Conservation (phyloP, 192 early-diverging fungal genomes). For the Phycomyces nitens region DNA sequence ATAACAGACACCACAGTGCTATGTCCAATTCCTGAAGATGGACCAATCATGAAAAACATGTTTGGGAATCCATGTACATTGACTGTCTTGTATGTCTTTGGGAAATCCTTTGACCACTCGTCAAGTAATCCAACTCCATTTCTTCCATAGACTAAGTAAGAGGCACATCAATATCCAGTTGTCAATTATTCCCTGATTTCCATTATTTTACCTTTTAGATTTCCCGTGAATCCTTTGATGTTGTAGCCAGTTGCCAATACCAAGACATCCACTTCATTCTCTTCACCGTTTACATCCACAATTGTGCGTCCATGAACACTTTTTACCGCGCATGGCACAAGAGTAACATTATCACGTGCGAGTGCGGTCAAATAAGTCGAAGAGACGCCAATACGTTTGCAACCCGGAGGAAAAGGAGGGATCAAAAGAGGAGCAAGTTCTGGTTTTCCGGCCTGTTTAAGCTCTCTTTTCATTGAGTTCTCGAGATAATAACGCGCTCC, state of each 20-base stretch:
- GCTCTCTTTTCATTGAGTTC: slow-evolving; percentile 29
- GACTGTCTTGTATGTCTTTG: slow-evolving; percentile 35
- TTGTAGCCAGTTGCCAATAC: slow-evolving; percentile 46
- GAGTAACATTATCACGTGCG: slow-evolving; percentile 27
- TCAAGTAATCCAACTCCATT: slow-evolving; percentile 19
- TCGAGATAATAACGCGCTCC: slow-evolving; percentile 28
- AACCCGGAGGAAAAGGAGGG: slow-evolving; percentile 37
- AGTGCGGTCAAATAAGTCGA: slow-evolving; percentile 19
- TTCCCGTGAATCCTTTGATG: slow-evolving; percentile 25
- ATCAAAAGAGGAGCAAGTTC: slow-evolving; percentile 32
- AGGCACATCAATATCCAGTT: not conserved
- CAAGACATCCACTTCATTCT: slow-evolving; percentile 38
- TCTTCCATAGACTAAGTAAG: slow-evolving; percentile 21
- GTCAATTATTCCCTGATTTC: no score
- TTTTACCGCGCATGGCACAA: slow-evolving; percentile 31
- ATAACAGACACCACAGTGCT: slow-evolving; percentile 33
- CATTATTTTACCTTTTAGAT: slow-evolving; percentile 18
- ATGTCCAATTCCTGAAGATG: slow-evolving; percentile 50
- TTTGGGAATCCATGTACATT: slow-evolving; percentile 51
- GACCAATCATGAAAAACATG: slow-evolving; percentile 52
- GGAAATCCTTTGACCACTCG: slow-evolving; percentile 15
- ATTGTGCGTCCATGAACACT: slow-evolving; percentile 30
- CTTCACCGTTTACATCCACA: slow-evolving; percentile 30
- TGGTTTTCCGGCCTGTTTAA: slow-evolving; percentile 23
- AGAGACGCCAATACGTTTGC: slow-evolving; percentile 42